Evolutionary conservation across 1,139 yeast species (phyloP), one percentile per base, ranked within the genome.

Genomic region (Saccharomycopsis hybrid): DNA sequence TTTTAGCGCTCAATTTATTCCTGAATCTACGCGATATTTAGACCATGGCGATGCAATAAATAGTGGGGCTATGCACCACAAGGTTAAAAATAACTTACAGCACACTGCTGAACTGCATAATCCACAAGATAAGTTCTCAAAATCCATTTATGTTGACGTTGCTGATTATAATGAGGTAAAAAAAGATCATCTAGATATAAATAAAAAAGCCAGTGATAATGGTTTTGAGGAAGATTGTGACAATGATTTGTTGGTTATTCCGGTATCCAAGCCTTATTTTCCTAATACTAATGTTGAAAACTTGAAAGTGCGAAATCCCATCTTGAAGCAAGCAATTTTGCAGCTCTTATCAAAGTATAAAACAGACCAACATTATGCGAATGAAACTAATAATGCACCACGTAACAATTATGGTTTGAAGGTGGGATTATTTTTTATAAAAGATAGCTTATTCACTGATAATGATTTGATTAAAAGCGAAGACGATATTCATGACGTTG

Each of bases 351-450:
- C 40, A 30, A 49, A 40, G 25, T 41, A 18, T 32, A 44, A 29
- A 33, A 13, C n/a, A 7, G 13, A 36, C 36, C 11, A 44, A 28
- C n/a, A n/a, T n/a, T 29, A 25, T 36, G 18, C n/a, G 5, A 36
- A 36, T 40, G 13, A 44, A 28, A 37, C 7, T 29, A 33, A 38
- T 5, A 32, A 13, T 38, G 44, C 44, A 24, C 37, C 38, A 3
- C 37, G n/a, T 28, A 36, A 30, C 25, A 40, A 39, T 11, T 24
- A 39, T 24, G 46, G 47, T 25, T 27, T 48, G 4, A 27, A 40
- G 11, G 38, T 53, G 39, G 55, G 55, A 1, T 46, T 53, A n/a
- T 50, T 53, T 35, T 46, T 30, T 37, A 37, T 47, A 4, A 53
- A 50, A 18, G 35, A 44, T 33, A 39, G 46, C 13, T 31, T 24